These are phyloP conservation scores for Scutellaria minor DNA, from an alignment of 257 asterid genomes.

Conservation along the genomic window DNA sequence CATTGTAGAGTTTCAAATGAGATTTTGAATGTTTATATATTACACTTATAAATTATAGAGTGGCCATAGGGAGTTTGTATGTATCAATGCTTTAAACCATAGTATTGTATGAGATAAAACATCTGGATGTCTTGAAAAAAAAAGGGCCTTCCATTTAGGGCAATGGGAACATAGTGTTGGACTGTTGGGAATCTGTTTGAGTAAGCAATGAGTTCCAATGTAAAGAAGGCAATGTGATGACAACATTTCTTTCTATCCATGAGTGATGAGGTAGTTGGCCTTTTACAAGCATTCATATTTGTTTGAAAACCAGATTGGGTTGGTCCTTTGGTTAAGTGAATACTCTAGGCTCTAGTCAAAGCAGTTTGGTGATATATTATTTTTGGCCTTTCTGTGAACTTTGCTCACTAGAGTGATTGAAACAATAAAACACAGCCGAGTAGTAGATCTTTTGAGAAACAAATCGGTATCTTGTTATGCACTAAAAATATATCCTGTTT, in stretches of 20 bases:
- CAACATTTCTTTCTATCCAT: background rate
- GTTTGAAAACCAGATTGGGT: background rate
- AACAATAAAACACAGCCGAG: background rate
- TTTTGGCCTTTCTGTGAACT: slow-evolving; percentile 18
- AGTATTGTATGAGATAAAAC: background rate
- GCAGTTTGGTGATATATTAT: slow-evolving; percentile 5
- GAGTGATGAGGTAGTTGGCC: background rate
- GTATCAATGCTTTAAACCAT: slow-evolving; percentile 3
- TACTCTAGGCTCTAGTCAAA: slow-evolving; percentile 4
- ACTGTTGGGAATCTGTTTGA: background rate
- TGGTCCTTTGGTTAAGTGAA: slow-evolving; percentile 7
- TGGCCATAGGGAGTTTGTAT: background rate
- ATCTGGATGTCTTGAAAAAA: background rate
- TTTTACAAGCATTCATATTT: slow-evolving; percentile 9
- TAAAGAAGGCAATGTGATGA: background rate
- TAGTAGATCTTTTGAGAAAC: slow-evolving; percentile 17
- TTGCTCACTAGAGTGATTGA: background rate
- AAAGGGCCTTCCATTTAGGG: background rate
- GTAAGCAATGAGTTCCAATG: background rate
- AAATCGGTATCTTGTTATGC: slow-evolving; percentile 24
- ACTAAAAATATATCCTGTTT: slow-evolving; percentile 4
- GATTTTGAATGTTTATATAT: background rate
- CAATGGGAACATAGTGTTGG: background rate
- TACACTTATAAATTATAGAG: background rate
- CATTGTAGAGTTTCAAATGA: background rate